A percentile compares a stretch with the other conserved stretches of the same genome.
These are phyloP conservation scores for Ballota nigra DNA, from an alignment of 257 asterid species.

Conservation along the genomic window DNA sequence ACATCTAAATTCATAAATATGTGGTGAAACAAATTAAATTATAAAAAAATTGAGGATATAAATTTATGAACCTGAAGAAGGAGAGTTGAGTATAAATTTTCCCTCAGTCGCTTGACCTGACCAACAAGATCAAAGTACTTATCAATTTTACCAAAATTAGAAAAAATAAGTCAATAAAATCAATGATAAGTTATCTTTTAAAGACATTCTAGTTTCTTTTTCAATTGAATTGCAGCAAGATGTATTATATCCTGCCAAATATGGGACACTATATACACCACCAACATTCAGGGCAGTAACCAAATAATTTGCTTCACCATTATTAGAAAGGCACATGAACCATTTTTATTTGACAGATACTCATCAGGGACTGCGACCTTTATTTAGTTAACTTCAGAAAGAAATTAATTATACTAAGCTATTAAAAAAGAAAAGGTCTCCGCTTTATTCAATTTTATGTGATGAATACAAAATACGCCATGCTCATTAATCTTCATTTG, in stretches of 20 bases:
- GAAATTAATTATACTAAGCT: not conserved
- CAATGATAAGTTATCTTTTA: not conserved
- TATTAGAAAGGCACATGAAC: conserved; percentile 11
- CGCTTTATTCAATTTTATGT: not conserved
- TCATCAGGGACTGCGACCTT: not conserved
- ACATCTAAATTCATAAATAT: conserved; percentile 1
- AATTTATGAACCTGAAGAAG: conserved; percentile 68
- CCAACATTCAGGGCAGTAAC: conserved; percentile 9
- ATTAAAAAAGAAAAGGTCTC: not conserved
- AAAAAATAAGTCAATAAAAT: not conserved
- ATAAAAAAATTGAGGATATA: conserved; percentile 7
- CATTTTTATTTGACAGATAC: not conserved
- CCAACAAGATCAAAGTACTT: conserved; percentile 20
- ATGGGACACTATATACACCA: not conserved
- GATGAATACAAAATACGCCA: not conserved
- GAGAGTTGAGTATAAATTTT: conserved; percentile 76
- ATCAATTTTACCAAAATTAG: not conserved
- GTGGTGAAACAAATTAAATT: conserved; percentile 2
- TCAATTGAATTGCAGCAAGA: not conserved
- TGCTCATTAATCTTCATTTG: not conserved
- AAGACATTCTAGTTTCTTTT: not conserved
- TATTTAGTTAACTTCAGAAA: not conserved
- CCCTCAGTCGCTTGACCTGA: conserved; percentile 95
- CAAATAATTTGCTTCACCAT: conserved; percentile 11
- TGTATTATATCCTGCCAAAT: not conserved